Evolutionary conservation across 2,329 filamentous ascomycete genomes (phyloP), one percentile per base, ranked within the genome.

Genomic region (Talaromyces atroroseus): DNA sequence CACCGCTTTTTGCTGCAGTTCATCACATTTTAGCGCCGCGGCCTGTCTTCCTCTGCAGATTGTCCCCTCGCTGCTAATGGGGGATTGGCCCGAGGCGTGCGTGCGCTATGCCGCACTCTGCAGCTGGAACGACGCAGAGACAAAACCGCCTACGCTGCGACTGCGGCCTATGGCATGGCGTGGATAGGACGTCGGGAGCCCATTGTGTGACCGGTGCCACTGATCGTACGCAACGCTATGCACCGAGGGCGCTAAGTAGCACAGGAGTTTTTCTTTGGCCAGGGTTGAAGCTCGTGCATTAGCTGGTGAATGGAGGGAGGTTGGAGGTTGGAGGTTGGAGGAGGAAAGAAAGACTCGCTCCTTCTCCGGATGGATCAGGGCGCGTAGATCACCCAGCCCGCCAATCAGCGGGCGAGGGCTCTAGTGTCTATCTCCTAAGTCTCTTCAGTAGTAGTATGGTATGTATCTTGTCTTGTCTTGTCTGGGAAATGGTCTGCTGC

Each of bases 21-120:
- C 55, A 52, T 60, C 60, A 61, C 59, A 61, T 24, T 38, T 45
- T 58, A 53, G 49, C 42, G 49, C 55, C 36, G 34, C 21, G 34
- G 49, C 34, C 16, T 42, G n/a, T 24, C 40, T 38, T 24, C 24
- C 32, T 56, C 42, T 47, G 44, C 34, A 42, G 44, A 12, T 34
- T 54, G n/a, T 42, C 44, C 11, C 16, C 49, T 54, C 52, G 23
- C 45, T 45, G 52, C 52, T 42, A 54, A 21, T 21, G 21, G 29
- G n/a, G 26, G 14, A 38, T 42, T 18, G 24, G 51, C 8, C 20
- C 21, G 20, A n/a, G 32, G 34, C 20, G 51, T 20, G 38, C 26
- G 38, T 20, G 38, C 26, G 38, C 21, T 48, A 38, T 54, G 16
- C 38, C 24, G 18, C 18, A 23, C 32, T 32, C 45, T 54, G 44